A percentile compares a stretch with the other conserved stretches of the same genome.
phyloP scores from a whole-genome alignment of 495 filamentous ascomycete species.

The Penicillium lividum region DNA sequence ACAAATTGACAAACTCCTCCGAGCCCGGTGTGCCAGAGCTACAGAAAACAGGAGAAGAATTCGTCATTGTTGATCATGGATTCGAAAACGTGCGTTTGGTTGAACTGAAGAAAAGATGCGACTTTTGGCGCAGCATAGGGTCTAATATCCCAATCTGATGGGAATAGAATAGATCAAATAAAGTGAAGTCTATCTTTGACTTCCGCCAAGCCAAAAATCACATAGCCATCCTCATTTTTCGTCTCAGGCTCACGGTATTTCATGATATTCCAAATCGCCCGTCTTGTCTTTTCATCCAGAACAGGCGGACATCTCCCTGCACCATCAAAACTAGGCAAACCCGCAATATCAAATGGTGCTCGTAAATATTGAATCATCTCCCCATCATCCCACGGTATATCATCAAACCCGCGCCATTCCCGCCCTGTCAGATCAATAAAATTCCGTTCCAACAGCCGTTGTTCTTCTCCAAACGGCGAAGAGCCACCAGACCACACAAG shows the following conservation, averaged over 20 bases:
- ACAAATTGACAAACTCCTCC: slow-evolving; percentile 53
- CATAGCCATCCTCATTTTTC: not conserved
- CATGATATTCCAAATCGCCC: slow-evolving; percentile 8
- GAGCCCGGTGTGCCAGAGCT: slow-evolving; percentile 48
- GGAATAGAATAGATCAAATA: not conserved
- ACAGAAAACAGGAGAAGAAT: slow-evolving; percentile 42
- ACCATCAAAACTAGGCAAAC: not conserved
- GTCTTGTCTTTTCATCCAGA: not conserved
- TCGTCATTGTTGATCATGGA: slow-evolving; percentile 47
- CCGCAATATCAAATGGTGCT: slow-evolving; percentile 1
- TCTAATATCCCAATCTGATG: slow-evolving; percentile 37
- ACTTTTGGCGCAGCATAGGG: slow-evolving; percentile 55
- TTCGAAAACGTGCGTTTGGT: slow-evolving; percentile 40
- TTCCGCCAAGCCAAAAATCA: not conserved
- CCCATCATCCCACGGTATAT: slow-evolving; percentile 4
- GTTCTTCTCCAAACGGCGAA: too few species aligned
- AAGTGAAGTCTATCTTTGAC: slow-evolving; percentile 7
- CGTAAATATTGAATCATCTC: slow-evolving; percentile 3
- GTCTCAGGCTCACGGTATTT: slow-evolving; percentile 1
- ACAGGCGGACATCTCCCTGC: slow-evolving; percentile 6
- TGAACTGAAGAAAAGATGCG: slow-evolving; percentile 49
- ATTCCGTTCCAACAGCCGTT: too few species aligned
- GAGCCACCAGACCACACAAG: too few species aligned
- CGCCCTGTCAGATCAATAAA: too few species aligned
- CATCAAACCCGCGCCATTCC: too few species aligned